Evolutionary conservation across 805 yeast genomes (phyloP).

Genomic region (Wickerhamomyces bovis): DNA sequence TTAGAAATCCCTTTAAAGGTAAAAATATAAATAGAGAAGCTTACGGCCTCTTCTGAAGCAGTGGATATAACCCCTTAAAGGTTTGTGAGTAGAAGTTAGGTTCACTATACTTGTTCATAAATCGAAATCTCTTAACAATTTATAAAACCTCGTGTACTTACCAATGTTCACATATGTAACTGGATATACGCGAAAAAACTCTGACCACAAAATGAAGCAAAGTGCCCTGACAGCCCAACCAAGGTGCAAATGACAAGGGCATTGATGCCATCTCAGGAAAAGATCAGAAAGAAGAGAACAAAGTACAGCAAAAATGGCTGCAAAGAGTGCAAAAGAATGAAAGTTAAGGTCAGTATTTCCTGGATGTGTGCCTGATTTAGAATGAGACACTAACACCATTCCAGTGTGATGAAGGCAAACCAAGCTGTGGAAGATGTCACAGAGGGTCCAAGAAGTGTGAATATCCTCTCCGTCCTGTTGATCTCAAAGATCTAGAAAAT

Average conservation of each 20-base stretch:
- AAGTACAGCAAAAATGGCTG: conserved; percentile 32
- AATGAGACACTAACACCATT: not conserved
- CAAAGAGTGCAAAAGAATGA: conserved; percentile 36
- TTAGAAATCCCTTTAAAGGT: too few species aligned
- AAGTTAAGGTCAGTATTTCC: conserved; percentile 27
- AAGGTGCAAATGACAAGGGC: not conserved
- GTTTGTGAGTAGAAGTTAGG: too few species aligned
- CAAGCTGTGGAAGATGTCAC: conserved; percentile 13
- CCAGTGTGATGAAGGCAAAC: conserved; percentile 14
- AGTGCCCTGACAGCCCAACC: too few species aligned
- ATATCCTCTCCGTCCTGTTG: conserved; percentile 3
- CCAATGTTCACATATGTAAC: too few species aligned
- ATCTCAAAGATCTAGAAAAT: not conserved
- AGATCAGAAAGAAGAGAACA: conserved; percentile 8
- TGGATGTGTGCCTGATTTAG: not conserved
- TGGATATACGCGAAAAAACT: too few species aligned
- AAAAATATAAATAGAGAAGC: too few species aligned
- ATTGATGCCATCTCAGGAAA: not conserved
- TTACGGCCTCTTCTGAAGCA: too few species aligned
- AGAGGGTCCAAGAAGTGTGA: conserved; percentile 4
- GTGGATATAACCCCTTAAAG: too few species aligned
- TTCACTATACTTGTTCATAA: too few species aligned
- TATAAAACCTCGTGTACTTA: too few species aligned
- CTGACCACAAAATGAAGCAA: too few species aligned
- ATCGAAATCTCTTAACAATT: too few species aligned